Evolutionary conservation across 805 yeast genomes (phyloP).

Genomic region (Nakazawaea ishiwadae): DNA sequence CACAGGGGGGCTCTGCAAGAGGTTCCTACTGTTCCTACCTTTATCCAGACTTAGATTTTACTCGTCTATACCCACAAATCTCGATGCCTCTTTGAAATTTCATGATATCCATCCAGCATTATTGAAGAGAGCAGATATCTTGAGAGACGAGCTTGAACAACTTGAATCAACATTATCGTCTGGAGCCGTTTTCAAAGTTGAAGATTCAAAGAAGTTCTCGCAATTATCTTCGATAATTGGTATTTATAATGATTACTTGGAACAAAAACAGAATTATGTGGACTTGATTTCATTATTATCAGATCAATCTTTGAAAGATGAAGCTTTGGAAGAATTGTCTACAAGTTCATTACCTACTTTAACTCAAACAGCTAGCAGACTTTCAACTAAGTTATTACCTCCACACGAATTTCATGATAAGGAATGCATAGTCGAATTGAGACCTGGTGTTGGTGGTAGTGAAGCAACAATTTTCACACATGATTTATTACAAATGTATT

Average conservation of each 20-base stretch:
- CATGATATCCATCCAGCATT: conserved; percentile 44
- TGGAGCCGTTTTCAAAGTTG: conserved; percentile 38
- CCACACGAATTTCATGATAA: conserved; percentile 71
- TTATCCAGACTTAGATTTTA: neutral
- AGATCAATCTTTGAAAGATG: conserved; percentile 47
- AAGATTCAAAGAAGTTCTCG: conserved; percentile 45
- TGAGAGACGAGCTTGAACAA: conserved; percentile 34
- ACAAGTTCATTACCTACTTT: conserved; percentile 39
- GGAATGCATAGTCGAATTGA: conserved; percentile 74
- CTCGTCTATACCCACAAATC: neutral
- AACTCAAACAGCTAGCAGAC: conserved; percentile 31
- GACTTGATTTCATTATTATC: conserved; percentile 35
- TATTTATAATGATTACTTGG: conserved; percentile 32
- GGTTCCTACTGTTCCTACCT: neutral
- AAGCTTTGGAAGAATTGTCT: conserved; percentile 60
- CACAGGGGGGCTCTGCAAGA: neutral
- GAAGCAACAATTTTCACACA: conserved; percentile 87
- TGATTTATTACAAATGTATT: conserved; percentile 79
- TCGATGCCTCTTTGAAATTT: conserved; percentile 9
- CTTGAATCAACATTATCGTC: conserved; percentile 38
- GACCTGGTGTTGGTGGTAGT: conserved; percentile 96
- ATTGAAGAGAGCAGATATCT: conserved; percentile 38
- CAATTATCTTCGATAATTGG: conserved; percentile 40
- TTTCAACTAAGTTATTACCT: conserved; percentile 66
- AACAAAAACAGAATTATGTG: conserved; percentile 24